Conservation (phyloP, 2,329 filamentous ascomycete genomes). For the Bipolaris gigantea region DNA sequence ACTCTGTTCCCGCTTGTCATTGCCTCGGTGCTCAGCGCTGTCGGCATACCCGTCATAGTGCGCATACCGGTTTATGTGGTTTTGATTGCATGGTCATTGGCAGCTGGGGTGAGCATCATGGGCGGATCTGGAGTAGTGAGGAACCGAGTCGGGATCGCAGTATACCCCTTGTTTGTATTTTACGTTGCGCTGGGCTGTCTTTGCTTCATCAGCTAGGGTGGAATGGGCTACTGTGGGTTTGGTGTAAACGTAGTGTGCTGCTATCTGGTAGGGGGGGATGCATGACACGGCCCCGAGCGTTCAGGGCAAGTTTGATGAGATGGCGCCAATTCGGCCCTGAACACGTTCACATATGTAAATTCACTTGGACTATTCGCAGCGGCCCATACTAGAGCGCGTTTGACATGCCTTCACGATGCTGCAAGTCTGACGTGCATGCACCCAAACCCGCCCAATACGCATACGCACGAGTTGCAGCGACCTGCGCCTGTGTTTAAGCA, state of each 20-base stretch:
- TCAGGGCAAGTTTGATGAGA: conserved; percentile 2
- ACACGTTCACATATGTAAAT: not conserved
- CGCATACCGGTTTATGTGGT: conserved; percentile 89
- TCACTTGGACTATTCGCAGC: not conserved
- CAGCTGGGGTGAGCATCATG: conserved; percentile 92
- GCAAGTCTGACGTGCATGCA: conserved; percentile 9
- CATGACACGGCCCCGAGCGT: conserved; percentile 10
- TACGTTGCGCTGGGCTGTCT: conserved; percentile 91
- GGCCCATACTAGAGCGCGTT: not conserved
- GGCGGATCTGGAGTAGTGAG: conserved; percentile 94
- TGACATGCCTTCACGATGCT: not conserved
- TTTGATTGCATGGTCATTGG: conserved; percentile 88
- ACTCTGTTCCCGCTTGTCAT: conserved; percentile 96
- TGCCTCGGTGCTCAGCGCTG: conserved; percentile 82
- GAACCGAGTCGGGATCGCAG: conserved; percentile 89
- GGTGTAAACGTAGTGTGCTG: conserved; percentile 5
- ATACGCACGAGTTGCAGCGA: conserved; percentile 10
- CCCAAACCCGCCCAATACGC: conserved; percentile 7
- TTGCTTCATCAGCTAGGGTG: conserved; percentile 86
- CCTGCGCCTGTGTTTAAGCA: conserved; percentile 23
- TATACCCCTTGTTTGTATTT: conserved; percentile 94
- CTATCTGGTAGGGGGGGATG: not conserved
- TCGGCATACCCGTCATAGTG: conserved; percentile 76
- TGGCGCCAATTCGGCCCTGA: not conserved
- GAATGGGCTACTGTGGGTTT: conserved; percentile 1